Evolutionary conservation across 148 eudicot species (phyloP).

Genomic region (Silene uniflora): DNA sequence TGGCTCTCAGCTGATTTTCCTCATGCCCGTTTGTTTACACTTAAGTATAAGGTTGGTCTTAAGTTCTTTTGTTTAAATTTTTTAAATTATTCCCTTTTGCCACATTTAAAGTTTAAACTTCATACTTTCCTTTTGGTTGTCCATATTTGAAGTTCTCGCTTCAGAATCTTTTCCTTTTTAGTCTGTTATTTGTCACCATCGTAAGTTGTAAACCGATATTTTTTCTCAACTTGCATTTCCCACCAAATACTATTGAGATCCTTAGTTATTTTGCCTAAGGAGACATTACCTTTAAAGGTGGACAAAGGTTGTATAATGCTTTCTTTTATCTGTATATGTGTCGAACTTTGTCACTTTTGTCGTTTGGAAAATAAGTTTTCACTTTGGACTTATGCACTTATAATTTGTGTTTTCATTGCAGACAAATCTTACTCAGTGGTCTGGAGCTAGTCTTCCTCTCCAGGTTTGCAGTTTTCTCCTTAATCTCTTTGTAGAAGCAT

Average conservation of each 20-base stretch:
- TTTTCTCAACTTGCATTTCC: not conserved
- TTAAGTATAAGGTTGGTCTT: slow-evolving; percentile 89
- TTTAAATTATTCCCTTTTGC: not conserved
- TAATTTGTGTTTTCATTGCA: slow-evolving; percentile 40
- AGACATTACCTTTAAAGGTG: too few species aligned
- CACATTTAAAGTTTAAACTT: not conserved
- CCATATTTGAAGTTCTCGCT: not conserved
- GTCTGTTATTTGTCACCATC: not conserved
- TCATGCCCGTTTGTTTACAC: slow-evolving; percentile 87
- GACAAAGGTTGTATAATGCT: not conserved
- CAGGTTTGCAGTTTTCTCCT: slow-evolving; percentile 74
- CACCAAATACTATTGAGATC: not conserved
- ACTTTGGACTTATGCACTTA: slow-evolving; percentile 25
- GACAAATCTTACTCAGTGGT: slow-evolving; percentile 99
- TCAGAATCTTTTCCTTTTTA: not conserved
- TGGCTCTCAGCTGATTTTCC: slow-evolving; percentile 95
- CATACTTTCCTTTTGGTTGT: not conserved
- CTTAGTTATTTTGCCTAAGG: too few species aligned
- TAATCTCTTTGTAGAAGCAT: not conserved
- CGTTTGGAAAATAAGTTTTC: slow-evolving; percentile 1
- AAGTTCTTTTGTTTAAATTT: not conserved
- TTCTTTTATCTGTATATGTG: not conserved
- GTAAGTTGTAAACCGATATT: not conserved
- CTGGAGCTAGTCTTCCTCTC: slow-evolving; percentile 97
- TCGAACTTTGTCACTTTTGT: not conserved